phyloP scores from a whole-genome alignment of 208 protist genomes.

The Angomonas deanei region DNA sequence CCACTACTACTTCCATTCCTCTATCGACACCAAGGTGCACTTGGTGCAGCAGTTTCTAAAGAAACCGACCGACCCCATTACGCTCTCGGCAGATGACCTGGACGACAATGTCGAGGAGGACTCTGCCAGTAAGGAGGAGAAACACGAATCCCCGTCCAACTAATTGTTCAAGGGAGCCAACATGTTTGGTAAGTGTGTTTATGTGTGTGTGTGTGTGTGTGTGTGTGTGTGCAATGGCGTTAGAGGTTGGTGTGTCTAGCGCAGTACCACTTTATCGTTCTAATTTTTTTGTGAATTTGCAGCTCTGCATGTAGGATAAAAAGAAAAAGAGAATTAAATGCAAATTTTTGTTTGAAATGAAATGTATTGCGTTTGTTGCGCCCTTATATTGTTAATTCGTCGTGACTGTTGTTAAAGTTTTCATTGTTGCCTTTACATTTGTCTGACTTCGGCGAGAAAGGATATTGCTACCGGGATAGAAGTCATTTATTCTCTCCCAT shows the following conservation, averaged over 20 bases:
- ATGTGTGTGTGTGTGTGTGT: neutral
- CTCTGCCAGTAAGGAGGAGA: neutral
- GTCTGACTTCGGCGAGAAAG: neutral
- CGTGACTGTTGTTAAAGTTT: neutral
- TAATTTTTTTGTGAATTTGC: constrained; percentile 19
- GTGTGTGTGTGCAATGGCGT: too few relatives aligned
- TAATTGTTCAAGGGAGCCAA: too few relatives aligned
- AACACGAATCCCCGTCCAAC: too few relatives aligned
- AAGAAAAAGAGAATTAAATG: neutral
- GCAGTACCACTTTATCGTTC: neutral
- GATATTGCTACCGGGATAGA: neutral
- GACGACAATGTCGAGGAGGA: neutral
- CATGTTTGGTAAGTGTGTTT: neutral
- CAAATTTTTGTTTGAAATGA: neutral
- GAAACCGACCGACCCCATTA: constrained; percentile 7
- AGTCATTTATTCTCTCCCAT: neutral
- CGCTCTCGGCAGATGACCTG: neutral
- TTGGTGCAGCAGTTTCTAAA: constrained; percentile 21
- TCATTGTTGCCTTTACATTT: neutral
- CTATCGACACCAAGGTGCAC: constrained; percentile 26
- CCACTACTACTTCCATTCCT: constrained; percentile 32
- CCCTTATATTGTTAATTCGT: neutral
- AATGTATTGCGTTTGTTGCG: too few relatives aligned
- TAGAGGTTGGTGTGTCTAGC: neutral
- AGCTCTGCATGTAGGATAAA: neutral